Conservation (phyloP, 169 alveolate genomes). For the Fabrea salina region DNA sequence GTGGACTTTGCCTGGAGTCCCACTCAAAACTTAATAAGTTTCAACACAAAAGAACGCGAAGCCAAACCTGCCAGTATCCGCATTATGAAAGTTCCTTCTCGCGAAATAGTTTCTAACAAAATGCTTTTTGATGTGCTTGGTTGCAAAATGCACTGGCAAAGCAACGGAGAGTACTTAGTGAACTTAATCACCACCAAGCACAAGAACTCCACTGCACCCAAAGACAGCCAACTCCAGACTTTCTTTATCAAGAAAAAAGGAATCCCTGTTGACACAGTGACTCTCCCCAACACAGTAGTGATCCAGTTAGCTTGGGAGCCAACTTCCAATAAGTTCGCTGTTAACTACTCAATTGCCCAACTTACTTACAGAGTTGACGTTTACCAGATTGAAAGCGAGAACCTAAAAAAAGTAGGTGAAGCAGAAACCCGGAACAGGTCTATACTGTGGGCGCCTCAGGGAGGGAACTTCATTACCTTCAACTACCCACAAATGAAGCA, state of each 20-base stretch:
- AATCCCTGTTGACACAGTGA: neutral
- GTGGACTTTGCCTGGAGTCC: constrained; percentile 22
- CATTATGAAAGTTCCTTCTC: neutral
- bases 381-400: neutral
- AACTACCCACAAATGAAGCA: neutral
- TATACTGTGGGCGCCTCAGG: constrained; percentile 28
- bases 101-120: constrained; percentile 4
- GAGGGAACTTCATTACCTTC: neutral
- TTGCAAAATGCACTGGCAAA: neutral
- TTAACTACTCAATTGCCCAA: neutral
- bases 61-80: neutral
- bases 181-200: neutral
- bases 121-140: neutral
- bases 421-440: neutral
- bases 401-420: neutral
- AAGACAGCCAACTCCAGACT: neutral
- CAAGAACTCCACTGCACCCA: neutral
- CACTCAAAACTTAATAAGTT: neutral
- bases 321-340: neutral
- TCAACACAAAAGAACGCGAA: neutral
- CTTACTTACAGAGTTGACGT: neutral
- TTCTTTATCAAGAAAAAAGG: neutral
- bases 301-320: neutral
- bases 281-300: neutral
- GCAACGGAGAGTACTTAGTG: neutral